Percentiles rank a stretch among this genome's conserved stretches.
Conservation (phyloP, 2,329 filamentous ascomycete genomes). For the Alternaria arborescens region DNA sequence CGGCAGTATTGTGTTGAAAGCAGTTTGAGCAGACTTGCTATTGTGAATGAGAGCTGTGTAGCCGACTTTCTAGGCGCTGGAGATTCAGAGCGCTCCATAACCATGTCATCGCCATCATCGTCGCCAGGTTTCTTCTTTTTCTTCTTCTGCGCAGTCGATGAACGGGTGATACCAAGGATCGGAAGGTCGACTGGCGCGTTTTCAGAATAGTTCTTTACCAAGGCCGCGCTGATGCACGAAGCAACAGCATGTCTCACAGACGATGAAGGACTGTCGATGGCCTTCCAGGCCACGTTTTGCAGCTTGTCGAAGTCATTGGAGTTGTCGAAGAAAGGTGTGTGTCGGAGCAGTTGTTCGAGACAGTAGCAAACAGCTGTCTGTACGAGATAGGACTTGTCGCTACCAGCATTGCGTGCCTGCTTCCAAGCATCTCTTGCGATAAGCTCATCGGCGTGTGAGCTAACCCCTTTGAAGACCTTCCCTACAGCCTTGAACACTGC, state of each 20-base stretch:
- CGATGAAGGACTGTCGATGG: slow-evolving; percentile 78
- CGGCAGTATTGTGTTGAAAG: slow-evolving; percentile 83
- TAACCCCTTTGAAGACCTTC: slow-evolving; percentile 79
- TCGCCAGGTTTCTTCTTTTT: slow-evolving; percentile 70
- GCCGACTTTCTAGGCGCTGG: slow-evolving; percentile 77
- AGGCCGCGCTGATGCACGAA: slow-evolving; percentile 80
- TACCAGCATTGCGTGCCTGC: slow-evolving; percentile 78
- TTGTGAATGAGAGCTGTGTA: slow-evolving; percentile 73
- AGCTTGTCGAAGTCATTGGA: slow-evolving; percentile 89
- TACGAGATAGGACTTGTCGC: slow-evolving; percentile 84
- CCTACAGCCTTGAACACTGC: slow-evolving; percentile 78
- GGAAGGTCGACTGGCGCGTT: slow-evolving; percentile 53
- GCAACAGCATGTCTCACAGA: slow-evolving; percentile 86
- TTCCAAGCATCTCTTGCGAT: slow-evolving; percentile 95
- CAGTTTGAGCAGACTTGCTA: slow-evolving; percentile 80
- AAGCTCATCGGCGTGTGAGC: slow-evolving; percentile 79
- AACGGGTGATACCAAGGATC: slow-evolving; percentile 53
- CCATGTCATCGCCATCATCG: slow-evolving; percentile 77
- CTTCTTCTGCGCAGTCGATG: slow-evolving; percentile 73
- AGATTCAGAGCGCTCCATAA: slow-evolving; percentile 72
- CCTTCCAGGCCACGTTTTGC: slow-evolving; percentile 82
- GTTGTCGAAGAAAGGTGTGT: slow-evolving; percentile 86
- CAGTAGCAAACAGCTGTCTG: slow-evolving; percentile 82
- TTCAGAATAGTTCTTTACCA: slow-evolving; percentile 82
- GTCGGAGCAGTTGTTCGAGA: slow-evolving; percentile 74